These are phyloP conservation scores for Clarkia xantiana DNA, from an alignment of 345 rosid species.

Conservation along the genomic window DNA sequence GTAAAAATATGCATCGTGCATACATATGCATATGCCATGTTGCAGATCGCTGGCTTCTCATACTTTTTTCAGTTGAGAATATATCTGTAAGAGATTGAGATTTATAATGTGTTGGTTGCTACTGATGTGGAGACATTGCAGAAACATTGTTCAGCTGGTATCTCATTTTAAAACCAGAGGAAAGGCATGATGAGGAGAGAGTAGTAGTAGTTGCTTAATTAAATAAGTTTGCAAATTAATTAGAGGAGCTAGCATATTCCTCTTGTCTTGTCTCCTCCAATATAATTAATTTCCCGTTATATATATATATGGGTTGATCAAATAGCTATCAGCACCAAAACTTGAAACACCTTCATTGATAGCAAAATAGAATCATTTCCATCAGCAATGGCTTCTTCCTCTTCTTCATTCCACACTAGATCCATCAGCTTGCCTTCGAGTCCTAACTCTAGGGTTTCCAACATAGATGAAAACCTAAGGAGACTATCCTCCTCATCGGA, in stretches of 20 bases:
- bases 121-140: conserved; percentile 1
- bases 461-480: conserved; percentile 14
- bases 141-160: too few species aligned
- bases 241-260: neutral
- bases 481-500: conserved; percentile 15
- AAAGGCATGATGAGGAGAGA: too few species aligned
- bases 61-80: neutral
- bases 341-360: neutral
- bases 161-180: too few species aligned
- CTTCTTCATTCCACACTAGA: conserved; percentile 13
- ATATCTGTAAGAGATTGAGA: neutral
- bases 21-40: too few species aligned
- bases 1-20: too few species aligned
- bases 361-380: too few species aligned
- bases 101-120: neutral
- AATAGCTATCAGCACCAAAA: too few species aligned
- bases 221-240: too few species aligned
- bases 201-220: too few species aligned
- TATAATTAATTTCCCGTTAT: too few species aligned
- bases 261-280: too few species aligned
- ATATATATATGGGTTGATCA: too few species aligned
- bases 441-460: conserved; percentile 17
- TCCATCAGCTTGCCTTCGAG: conserved; percentile 34
- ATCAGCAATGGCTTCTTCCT: neutral
- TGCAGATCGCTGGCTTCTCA: neutral